These are phyloP conservation scores for Tremella yokohamensis DNA, from an alignment of 768 basidiomycete genomes.

Conservation along the genomic window DNA sequence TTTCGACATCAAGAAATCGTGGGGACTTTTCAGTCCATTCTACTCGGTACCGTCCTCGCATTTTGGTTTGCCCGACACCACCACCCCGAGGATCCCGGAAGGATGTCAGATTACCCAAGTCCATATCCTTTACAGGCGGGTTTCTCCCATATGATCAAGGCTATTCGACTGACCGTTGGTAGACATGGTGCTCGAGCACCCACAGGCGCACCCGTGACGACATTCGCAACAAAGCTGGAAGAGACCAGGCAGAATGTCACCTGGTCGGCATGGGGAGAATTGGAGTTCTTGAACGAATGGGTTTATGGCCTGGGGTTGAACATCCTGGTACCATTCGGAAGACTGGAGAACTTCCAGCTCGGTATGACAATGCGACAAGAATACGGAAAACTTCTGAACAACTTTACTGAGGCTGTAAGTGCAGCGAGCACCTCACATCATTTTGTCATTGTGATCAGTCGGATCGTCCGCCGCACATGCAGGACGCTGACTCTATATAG, in stretches of 20 bases:
- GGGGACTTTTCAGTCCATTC: constrained; percentile 48
- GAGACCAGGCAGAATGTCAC: constrained; percentile 27
- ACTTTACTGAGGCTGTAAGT: too few relatives aligned
- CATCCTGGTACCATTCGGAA: too few relatives aligned
- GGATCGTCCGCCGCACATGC: constrained; percentile 35
- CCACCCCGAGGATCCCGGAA: too few relatives aligned
- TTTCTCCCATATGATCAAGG: constrained; percentile 43
- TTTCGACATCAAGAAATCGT: constrained; percentile 40
- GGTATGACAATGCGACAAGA: too few relatives aligned
- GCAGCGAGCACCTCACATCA: constrained; percentile 32
- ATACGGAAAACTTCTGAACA: too few relatives aligned
- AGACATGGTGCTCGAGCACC: constrained; percentile 50
- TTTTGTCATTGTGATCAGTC: constrained; percentile 46
- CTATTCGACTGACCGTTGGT: constrained; percentile 41
- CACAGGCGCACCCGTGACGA: constrained; percentile 34
- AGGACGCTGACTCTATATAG: constrained; percentile 40
- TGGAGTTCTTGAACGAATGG: constrained; percentile 41
- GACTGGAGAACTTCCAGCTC: too few relatives aligned
- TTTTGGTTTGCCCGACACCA: too few relatives aligned
- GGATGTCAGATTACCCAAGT: too few relatives aligned
- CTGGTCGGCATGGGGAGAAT: constrained; percentile 26
- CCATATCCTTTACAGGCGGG: too few relatives aligned
- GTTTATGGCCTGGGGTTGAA: constrained; percentile 41
- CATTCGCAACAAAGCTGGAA: constrained; percentile 38
- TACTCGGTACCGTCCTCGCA: constrained; percentile 38